Conservation (phyloP, 257 asterid genomes). For the Galeopsis tetrahit region DNA sequence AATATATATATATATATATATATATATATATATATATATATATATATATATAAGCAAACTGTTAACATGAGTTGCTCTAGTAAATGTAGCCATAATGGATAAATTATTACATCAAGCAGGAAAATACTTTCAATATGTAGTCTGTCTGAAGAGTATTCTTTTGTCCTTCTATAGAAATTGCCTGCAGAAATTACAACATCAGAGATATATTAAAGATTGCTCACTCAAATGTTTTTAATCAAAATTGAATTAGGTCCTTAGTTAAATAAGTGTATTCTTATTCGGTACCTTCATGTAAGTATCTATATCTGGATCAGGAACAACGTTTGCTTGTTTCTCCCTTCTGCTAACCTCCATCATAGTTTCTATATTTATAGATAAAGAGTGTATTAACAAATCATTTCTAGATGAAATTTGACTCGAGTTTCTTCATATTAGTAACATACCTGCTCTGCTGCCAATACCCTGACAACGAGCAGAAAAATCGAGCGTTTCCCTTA, state of each 20-base stretch:
- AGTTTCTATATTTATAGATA: conserved; percentile 43
- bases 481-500: conserved; percentile 67
- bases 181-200: conserved; percentile 40
- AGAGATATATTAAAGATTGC: not conserved
- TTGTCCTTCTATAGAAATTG: conserved; percentile 63
- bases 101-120: not conserved
- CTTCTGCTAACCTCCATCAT: conserved; percentile 64
- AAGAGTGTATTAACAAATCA: not conserved
- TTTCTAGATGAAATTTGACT: not conserved
- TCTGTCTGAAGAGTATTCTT: conserved; percentile 52
- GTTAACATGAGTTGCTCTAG: conserved; percentile 6
- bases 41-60: not conserved
- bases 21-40: no score
- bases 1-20: no score
- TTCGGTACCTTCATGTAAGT: conserved; percentile 68
- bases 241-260: not conserved
- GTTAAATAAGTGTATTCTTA: conserved; percentile 11
- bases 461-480: conserved; percentile 70
- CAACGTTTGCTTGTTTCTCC: conserved; percentile 69
- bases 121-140: conserved; percentile 52
- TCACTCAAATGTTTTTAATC: not conserved
- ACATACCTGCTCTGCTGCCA: conserved; percentile 65
- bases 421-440: conserved; percentile 20
- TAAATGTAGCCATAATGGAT: conserved; percentile 1
- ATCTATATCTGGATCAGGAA: conserved; percentile 78